Evolutionary conservation across 2,329 filamentous ascomycete species (phyloP), one percentile per base, ranked within the genome.

Genomic region (Chaetomium olivaceum): DNA sequence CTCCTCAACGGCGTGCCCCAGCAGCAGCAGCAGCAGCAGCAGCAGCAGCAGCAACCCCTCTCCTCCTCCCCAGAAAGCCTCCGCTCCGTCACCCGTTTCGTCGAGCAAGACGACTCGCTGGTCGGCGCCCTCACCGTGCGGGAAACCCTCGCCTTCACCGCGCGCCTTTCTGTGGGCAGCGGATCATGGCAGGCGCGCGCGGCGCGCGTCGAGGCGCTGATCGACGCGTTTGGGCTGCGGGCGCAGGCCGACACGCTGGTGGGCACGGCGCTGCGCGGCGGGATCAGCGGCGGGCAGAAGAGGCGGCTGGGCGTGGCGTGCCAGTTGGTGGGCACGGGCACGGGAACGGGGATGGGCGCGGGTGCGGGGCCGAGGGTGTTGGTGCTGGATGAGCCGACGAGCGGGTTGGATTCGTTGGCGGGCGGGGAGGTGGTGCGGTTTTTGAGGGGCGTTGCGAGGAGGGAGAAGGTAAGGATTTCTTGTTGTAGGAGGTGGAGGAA

Each of bases 61-160:
- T 78, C 87, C 3, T 82, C 86, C 1, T 77, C 80, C 8, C 75
- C 80, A 8, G 79, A n/a, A n/a, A n/a, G 80, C 0, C 89, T 94
- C 70, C 85, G 87, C 21, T 81, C 85, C 57, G 81, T 94, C 58
- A 89, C 86, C 62, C 87, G 87, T 56, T 96, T 93, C 73, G 92
- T 96, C 25, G 92, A 96, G 79, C 92, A 96, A 76, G 91, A 96
- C 70, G 92, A 96, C 80, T 89, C 91, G 0, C 82, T 96, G 14
- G 90, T 94, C 59, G 92, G 92, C 4, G 89, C 89, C 0, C 80
- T 96, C 69, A 96, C 92, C 0, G 91, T 94, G 9, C 82, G 85
- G 31, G 92, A 96, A 79, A 96, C 92, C 0, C 78, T 96, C 67
- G 80, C 87, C 68, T 96, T 96, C 75, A 89, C 91, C 0, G 90